Percentiles rank a stretch among this genome's conserved stretches.
phyloP scores from a whole-genome alignment of 345 rosid species.

The Adansonia digitata region DNA sequence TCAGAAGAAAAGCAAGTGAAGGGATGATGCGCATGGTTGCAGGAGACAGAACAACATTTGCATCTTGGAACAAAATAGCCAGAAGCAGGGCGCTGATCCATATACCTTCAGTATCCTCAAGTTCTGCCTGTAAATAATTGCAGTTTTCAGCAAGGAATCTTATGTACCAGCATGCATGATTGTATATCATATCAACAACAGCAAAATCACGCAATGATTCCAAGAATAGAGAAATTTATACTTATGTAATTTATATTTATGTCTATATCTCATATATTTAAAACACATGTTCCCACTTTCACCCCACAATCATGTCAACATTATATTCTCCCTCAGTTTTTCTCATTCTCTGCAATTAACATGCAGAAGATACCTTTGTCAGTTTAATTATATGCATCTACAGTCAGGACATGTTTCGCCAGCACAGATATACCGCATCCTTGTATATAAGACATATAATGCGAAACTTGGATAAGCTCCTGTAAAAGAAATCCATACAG shows the following conservation, averaged over 20 bases:
- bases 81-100: slow-evolving; percentile 76
- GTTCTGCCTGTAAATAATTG: slow-evolving; percentile 46
- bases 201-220: neutral
- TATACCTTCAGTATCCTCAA: slow-evolving; percentile 63
- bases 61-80: slow-evolving; percentile 76
- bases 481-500: neutral
- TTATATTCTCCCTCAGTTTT: neutral
- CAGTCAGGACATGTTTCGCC: neutral
- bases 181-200: neutral
- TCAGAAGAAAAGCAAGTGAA: slow-evolving; percentile 60
- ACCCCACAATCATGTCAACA: slow-evolving; percentile 1
- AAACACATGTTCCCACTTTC: neutral
- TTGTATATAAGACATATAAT: neutral
- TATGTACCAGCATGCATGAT: neutral
- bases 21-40: slow-evolving; percentile 54
- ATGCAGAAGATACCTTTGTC: neutral
- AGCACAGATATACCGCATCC: neutral
- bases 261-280: neutral
- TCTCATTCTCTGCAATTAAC: neutral
- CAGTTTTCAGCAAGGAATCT: neutral
- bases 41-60: slow-evolving; percentile 48
- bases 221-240: neutral
- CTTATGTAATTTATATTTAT: neutral
- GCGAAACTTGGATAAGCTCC: neutral
- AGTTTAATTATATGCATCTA: neutral